phyloP scores from a whole-genome alignment of 768 basidiomycete genomes.

The Termitomyces sp. region DNA sequence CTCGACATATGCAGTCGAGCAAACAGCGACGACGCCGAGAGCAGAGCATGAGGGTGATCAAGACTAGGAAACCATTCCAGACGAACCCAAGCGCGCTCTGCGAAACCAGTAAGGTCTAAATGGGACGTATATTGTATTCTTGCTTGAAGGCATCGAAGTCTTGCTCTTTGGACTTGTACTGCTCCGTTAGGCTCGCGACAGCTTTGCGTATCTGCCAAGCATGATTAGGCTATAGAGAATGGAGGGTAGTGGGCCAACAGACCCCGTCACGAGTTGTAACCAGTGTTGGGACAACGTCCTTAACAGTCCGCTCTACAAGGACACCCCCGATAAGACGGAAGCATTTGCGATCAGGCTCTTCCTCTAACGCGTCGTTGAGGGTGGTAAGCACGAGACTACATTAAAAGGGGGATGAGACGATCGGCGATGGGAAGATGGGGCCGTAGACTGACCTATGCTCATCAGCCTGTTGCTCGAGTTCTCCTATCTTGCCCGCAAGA shows the following conservation, averaged over 20 bases:
- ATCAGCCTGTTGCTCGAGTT: conserved; percentile 93
- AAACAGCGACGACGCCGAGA: background rate
- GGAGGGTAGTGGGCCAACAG: conserved; percentile 23
- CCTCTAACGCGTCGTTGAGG: conserved; percentile 73
- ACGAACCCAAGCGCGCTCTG: background rate
- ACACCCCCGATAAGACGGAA: conserved; percentile 96
- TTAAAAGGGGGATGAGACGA: conserved; percentile 1
- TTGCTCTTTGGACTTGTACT: conserved; percentile 86
- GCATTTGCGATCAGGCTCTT: conserved; percentile 90
- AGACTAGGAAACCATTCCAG: background rate
- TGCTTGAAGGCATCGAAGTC: conserved; percentile 79
- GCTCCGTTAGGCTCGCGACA: conserved; percentile 70
- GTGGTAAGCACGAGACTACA: conserved; percentile 84
- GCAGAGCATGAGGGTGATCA: conserved; percentile 2
- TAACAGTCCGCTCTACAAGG: conserved; percentile 92
- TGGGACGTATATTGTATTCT: conserved; percentile 72
- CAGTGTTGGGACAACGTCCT: conserved; percentile 88
- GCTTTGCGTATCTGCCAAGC: conserved; percentile 74
- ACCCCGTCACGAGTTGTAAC: conserved; percentile 90
- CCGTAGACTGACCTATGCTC: conserved; percentile 77
- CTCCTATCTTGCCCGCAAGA: conserved; percentile 92
- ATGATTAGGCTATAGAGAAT: conserved; percentile 13
- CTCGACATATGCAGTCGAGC: background rate
- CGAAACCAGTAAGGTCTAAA: conserved; percentile 18
- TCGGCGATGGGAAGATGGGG: background rate